Evolutionary conservation across 495 filamentous ascomycete genomes (phyloP), one percentile per base, ranked within the genome.

Genomic region (Sordaria brevicollis): DNA sequence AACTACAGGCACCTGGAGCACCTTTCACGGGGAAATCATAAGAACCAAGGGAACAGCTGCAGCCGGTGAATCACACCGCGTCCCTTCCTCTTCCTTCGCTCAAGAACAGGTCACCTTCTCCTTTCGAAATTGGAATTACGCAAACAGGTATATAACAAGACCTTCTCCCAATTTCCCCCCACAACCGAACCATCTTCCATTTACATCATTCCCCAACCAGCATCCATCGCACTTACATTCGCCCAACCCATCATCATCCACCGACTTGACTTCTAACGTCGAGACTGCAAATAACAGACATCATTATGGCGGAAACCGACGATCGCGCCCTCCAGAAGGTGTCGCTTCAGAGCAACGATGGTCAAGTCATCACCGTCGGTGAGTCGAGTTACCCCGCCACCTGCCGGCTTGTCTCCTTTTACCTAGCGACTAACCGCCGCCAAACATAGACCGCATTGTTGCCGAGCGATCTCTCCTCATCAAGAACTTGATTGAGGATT

Each of bases 401-500:
- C 11, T 29, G n/a, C n/a, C n/a, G 8, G 19, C 38, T 8, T 36
- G 29, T 15, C 35, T 38, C n/a, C 36, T 65, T 19, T 54, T 19
- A 9, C 13, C 19, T 65, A 36, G 39, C 72, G 41, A 70, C 69
- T 35, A 66, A 72, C 35, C 41, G 2, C 0, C 8, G 54, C 36
- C 10, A 62, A 62, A 31, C 11, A 31, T 57, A 79, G 94, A 96
- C 67, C 92, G 92, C 71, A 83, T 86, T 34, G 91, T 97, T 66
- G 93, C 92, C 65, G 93, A 97, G 83, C 92, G 94, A 65, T 97
- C 93, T 7, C 86, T 97, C 68, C 86, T 99, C 25, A 94, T 99
- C 86, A 97, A 97, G 87, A 95, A 97, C 84, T 89, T 99, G 89
- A 86, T 99, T 49, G 95, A 97, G 76, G 95, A 99, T 80, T 83